A percentile compares a stretch with the other conserved stretches of the same genome.
These are phyloP conservation scores for Fraxinus nigra DNA, from an alignment of 305 asterid species.

Conservation along the genomic window DNA sequence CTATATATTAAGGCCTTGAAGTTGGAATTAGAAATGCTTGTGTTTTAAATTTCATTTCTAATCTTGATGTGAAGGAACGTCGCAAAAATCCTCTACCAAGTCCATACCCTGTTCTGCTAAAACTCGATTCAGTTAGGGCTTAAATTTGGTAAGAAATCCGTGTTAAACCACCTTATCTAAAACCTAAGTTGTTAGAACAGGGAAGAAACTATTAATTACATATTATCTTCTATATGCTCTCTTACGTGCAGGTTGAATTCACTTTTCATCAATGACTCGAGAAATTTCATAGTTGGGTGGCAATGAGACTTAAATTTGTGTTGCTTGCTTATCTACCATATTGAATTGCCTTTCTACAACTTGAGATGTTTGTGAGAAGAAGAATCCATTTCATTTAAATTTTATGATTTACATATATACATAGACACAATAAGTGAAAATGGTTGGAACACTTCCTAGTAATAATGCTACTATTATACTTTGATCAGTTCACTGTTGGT, in stretches of 20 bases:
- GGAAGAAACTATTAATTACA: not conserved
- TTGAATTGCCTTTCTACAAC: not conserved
- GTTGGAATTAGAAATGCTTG: not conserved
- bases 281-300: not conserved
- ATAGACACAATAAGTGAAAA: too few species aligned
- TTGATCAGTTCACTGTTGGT: not conserved
- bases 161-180: not conserved
- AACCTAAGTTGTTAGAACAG: not conserved
- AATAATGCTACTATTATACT: not conserved
- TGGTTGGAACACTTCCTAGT: not conserved
- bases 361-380: not conserved
- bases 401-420: not conserved
- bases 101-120: not conserved
- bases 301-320: not conserved
- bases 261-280: not conserved
- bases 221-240: not conserved
- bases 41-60: not conserved
- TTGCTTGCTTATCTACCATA: not conserved
- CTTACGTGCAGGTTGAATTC: not conserved
- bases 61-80: not conserved
- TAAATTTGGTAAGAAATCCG: not conserved
- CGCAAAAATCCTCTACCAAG: not conserved
- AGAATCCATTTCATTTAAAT: not conserved
- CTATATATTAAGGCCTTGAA: not conserved
- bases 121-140: not conserved